Evolutionary conservation across 108 stramenopile species (phyloP).

Genomic region (Seminavis robusta): DNA sequence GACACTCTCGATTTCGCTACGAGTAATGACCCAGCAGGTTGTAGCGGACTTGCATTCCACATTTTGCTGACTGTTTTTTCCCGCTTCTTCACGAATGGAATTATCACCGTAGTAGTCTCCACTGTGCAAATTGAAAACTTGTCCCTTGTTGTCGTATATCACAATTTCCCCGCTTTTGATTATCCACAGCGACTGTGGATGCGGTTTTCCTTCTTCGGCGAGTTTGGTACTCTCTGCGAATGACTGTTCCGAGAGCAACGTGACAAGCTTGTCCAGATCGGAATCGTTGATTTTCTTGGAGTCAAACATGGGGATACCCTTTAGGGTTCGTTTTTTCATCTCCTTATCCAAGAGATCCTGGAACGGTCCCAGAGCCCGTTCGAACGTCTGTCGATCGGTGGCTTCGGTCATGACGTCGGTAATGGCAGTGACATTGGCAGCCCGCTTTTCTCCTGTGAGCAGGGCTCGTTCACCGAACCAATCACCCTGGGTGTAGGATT

Average conservation of each 20-base stretch:
- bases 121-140: slow-evolving; percentile 33
- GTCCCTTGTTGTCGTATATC: slow-evolving; percentile 20
- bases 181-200: slow-evolving; percentile 27
- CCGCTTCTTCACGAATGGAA: slow-evolving; percentile 40
- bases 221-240: slow-evolving; percentile 56
- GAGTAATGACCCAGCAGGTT: slow-evolving; percentile 53
- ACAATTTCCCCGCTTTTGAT: slow-evolving; percentile 46
- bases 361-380: slow-evolving; percentile 59
- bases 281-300: slow-evolving; percentile 52
- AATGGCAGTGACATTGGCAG: slow-evolving; percentile 72
- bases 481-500: slow-evolving; percentile 19
- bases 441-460: slow-evolving; percentile 45
- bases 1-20: slow-evolving; percentile 46
- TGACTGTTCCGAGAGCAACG: slow-evolving; percentile 47
- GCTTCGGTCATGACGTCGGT: slow-evolving; percentile 29
- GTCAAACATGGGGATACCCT: slow-evolving; percentile 70
- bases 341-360: slow-evolving; percentile 44
- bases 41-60: slow-evolving; percentile 46
- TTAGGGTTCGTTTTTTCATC: slow-evolving; percentile 48
- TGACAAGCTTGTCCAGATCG: slow-evolving; percentile 57
- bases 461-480: slow-evolving; percentile 56
- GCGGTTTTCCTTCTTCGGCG: slow-evolving; percentile 65
- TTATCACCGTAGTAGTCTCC: slow-evolving; percentile 79
- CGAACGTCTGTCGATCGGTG: slow-evolving; percentile 50
- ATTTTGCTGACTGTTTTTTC: slow-evolving; percentile 33